Conservation (phyloP, 2,329 filamentous ascomycete genomes). For the Penicillium glabrum region DNA sequence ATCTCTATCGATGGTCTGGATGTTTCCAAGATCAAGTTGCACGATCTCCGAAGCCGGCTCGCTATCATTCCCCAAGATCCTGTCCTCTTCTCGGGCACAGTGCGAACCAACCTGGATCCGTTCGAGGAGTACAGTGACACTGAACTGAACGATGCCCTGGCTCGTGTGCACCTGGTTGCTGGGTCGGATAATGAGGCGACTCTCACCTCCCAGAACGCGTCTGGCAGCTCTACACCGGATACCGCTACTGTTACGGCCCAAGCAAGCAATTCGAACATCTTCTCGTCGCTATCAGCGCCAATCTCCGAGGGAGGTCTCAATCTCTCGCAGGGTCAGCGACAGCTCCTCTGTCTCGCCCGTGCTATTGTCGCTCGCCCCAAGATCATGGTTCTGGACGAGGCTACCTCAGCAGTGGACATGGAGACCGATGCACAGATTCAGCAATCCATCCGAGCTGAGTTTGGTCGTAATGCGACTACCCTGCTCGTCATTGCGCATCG, state of each 20-base stretch:
- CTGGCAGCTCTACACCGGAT: slow-evolving; percentile 18
- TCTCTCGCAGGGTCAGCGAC: slow-evolving; percentile 33
- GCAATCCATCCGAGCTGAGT: slow-evolving; percentile 70
- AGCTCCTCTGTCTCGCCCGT: slow-evolving; percentile 32
- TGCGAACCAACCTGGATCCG: slow-evolving; percentile 75
- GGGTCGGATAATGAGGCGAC: slow-evolving; percentile 55
- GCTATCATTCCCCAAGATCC: slow-evolving; percentile 84
- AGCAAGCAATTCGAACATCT: slow-evolving; percentile 69
- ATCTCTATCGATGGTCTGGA: slow-evolving; percentile 34
- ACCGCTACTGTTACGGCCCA: slow-evolving; percentile 27
- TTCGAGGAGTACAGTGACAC: slow-evolving; percentile 69
- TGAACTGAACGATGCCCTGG: slow-evolving; percentile 68
- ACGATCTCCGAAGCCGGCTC: slow-evolving; percentile 69
- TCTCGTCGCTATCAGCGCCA: slow-evolving; percentile 61
- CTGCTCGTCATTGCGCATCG: slow-evolving; percentile 75
- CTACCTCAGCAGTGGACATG: slow-evolving; percentile 77
- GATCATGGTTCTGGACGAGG: slow-evolving; percentile 79
- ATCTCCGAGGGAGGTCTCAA: slow-evolving; percentile 74
- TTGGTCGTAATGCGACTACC: slow-evolving; percentile 60
- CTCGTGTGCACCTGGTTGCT: slow-evolving; percentile 63
- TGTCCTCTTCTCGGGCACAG: slow-evolving; percentile 75
- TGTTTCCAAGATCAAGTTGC: slow-evolving; percentile 50
- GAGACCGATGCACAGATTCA: slow-evolving; percentile 73
- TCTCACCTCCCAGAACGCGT: slow-evolving; percentile 66
- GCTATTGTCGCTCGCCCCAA: slow-evolving; percentile 68